These are phyloP conservation scores for Lactifluus volemus DNA, from an alignment of 768 basidiomycete genomes.

Conservation along the genomic window DNA sequence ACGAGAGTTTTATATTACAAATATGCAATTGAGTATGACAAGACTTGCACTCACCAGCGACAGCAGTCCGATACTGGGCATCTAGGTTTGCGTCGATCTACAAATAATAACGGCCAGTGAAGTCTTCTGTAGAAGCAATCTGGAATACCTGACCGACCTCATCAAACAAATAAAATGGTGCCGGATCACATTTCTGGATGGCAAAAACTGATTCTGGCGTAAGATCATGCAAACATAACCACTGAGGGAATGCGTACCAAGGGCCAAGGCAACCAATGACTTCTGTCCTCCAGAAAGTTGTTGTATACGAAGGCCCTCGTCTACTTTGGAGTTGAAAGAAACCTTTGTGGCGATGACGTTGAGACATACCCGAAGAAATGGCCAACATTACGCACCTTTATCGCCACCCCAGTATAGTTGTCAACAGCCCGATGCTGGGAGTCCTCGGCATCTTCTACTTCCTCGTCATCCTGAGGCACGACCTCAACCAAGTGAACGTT, in stretches of 20 bases:
- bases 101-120: neutral
- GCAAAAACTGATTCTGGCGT: conserved; percentile 67
- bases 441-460: conserved; percentile 64
- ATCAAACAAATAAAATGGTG: conserved; percentile 99
- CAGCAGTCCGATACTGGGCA: conserved; percentile 94
- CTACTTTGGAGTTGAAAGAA: conserved; percentile 97
- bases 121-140: neutral
- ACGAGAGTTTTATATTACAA: neutral
- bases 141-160: conserved; percentile 43
- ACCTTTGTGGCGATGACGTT: conserved; percentile 42
- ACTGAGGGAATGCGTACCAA: conserved; percentile 39
- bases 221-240: neutral
- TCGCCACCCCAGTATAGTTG: conserved; percentile 94
- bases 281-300: conserved; percentile 98
- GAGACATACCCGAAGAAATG: neutral
- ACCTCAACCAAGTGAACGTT: neutral
- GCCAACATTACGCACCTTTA: conserved; percentile 51
- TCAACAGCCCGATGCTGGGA: conserved; percentile 72
- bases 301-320: conserved; percentile 93
- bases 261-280: conserved; percentile 90
- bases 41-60: conserved; percentile 60
- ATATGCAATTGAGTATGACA: neutral
- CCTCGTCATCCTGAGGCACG: conserved; percentile 53
- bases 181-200: conserved; percentile 98
- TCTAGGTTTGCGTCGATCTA: conserved; percentile 97